These are phyloP conservation scores for Aspergillus tamarii DNA, from an alignment of 2,329 filamentous ascomycete genomes.

Conservation along the genomic window DNA sequence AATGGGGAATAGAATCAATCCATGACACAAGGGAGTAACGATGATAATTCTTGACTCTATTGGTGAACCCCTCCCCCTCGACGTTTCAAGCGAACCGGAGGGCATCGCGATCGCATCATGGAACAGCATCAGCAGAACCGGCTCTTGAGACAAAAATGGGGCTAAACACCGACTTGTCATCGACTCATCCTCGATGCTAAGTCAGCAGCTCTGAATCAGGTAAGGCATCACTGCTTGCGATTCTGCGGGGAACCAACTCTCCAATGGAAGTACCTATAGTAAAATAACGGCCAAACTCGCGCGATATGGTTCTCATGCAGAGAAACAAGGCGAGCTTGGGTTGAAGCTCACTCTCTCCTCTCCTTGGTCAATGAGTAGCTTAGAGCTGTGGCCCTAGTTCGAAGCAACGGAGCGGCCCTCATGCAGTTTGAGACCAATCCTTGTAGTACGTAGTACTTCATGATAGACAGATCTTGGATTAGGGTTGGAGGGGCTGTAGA, in stretches of 20 bases:
- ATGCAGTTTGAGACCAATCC: background rate
- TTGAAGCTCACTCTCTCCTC: constrained; percentile 6
- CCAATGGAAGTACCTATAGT: background rate
- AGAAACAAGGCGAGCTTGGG: constrained; percentile 19
- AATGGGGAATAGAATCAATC: background rate
- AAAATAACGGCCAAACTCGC: background rate
- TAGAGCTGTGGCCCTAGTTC: constrained; percentile 5
- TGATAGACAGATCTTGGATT: background rate
- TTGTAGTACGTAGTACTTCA: background rate
- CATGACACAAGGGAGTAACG: background rate
- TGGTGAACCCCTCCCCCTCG: background rate
- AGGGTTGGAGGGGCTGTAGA: background rate
- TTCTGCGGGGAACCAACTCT: background rate
- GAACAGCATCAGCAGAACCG: background rate
- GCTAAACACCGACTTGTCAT: constrained; percentile 1
- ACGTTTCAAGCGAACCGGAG: background rate
- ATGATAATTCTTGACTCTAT: background rate
- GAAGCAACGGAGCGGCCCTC: background rate
- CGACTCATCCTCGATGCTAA: constrained; percentile 1
- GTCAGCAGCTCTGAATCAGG: constrained; percentile 5
- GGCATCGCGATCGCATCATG: constrained; percentile 1
- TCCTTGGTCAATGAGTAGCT: constrained; percentile 3
- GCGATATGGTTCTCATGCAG: constrained; percentile 20
- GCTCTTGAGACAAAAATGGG: constrained; percentile 3
- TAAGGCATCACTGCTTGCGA: constrained; percentile 23